A percentile compares a stretch with the other conserved stretches of the same genome.
Evolutionary conservation across 441 rosid species (phyloP).

Genomic region (Hypseocharis bilobata): DNA sequence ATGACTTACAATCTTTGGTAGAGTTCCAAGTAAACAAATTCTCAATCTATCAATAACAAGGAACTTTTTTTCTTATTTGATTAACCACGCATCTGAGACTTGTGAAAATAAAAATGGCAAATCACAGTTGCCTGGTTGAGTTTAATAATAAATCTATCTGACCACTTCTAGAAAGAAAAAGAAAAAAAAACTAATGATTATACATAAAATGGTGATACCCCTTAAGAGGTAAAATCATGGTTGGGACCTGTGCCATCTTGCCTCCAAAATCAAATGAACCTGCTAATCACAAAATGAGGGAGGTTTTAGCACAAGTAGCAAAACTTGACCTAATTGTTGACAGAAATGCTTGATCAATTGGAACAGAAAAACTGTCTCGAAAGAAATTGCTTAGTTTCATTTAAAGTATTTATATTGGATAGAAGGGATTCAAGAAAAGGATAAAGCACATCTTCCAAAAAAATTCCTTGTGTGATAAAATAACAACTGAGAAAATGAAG

Average conservation of each 20-base stretch:
- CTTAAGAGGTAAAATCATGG: conserved; percentile 11
- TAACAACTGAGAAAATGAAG: background rate
- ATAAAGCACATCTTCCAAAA: background rate
- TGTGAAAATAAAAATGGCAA: conserved; percentile 33
- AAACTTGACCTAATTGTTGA: background rate
- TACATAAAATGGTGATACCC: background rate
- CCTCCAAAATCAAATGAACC: background rate
- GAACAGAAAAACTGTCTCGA: too few species aligned
- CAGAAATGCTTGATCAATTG: background rate
- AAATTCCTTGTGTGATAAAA: background rate
- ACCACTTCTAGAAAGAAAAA: conserved; percentile 9
- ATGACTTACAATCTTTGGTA: conserved; percentile 20
- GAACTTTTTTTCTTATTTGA: conserved; percentile 22
- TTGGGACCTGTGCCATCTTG: background rate
- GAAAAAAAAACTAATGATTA: conserved; percentile 16
- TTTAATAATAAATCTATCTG: conserved; percentile 39
- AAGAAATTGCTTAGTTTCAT: too few species aligned
- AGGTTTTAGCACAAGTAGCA: background rate
- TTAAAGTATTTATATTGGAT: too few species aligned
- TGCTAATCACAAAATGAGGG: background rate
- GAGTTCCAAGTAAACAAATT: conserved; percentile 17
- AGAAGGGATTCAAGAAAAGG: background rate
- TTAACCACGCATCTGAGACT: conserved; percentile 54
- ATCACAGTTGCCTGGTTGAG: conserved; percentile 44
- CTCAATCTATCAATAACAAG: conserved; percentile 13